phyloP scores from a whole-genome alignment of 2,329 filamentous ascomycete genomes.

The Nemania sp. region DNA sequence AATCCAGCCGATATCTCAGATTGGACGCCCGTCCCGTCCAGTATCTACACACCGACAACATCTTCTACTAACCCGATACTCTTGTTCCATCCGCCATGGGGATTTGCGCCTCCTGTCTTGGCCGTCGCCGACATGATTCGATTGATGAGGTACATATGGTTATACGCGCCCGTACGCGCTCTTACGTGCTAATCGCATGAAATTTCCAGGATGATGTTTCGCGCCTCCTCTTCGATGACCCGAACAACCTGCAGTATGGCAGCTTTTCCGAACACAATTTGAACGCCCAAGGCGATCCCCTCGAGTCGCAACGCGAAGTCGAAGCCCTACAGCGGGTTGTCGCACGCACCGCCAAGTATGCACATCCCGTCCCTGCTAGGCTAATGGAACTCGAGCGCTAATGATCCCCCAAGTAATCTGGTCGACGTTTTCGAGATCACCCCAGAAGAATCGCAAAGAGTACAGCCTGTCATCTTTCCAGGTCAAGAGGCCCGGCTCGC shows the following conservation, averaged over 20 bases:
- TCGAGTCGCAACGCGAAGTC: constrained; percentile 65
- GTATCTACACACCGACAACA: constrained; percentile 11
- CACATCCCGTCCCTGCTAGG: constrained; percentile 10
- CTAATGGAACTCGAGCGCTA: not conserved
- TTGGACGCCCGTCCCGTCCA: constrained; percentile 32
- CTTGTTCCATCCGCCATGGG: constrained; percentile 50
- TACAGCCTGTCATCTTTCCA: constrained; percentile 41
- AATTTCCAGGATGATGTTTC: constrained; percentile 57
- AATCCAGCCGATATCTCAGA: constrained; percentile 22
- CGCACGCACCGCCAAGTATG: constrained; percentile 66
- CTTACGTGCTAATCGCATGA: constrained; percentile 17
- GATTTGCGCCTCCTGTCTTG: constrained; percentile 63
- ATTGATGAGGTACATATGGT: constrained; percentile 56
- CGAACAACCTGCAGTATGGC: constrained; percentile 62
- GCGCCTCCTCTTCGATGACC: constrained; percentile 63
- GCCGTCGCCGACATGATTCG: constrained; percentile 52
- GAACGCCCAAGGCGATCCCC: constrained; percentile 59
- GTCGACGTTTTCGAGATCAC: constrained; percentile 70
- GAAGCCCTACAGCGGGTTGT: constrained; percentile 67
- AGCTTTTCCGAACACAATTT: constrained; percentile 62
- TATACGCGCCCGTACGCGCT: not conserved
- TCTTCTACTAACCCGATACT: constrained; percentile 1
- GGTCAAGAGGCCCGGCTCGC: constrained; percentile 59
- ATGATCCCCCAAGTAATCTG: constrained; percentile 57
- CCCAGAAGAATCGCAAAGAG: constrained; percentile 49